A percentile compares a stretch with the other conserved stretches of the same genome.
These are phyloP conservation scores for Pichia californica DNA, from an alignment of 805 yeast species.

Conservation along the genomic window DNA sequence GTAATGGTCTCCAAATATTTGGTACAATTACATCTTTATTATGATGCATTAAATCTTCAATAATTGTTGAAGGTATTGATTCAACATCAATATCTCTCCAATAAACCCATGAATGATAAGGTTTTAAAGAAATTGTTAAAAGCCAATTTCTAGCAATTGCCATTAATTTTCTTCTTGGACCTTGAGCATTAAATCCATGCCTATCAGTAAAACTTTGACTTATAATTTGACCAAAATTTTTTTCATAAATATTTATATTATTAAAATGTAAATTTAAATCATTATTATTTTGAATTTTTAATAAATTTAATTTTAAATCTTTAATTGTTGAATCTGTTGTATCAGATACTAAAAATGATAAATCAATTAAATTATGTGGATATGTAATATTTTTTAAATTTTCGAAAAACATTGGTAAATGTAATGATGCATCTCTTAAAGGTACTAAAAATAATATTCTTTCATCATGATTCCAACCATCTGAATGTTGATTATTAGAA, in stretches of 20 bases:
- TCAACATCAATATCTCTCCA: conserved; percentile 99
- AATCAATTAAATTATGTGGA: conserved; percentile 50
- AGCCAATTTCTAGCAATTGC: conserved; percentile 96
- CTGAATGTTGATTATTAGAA: conserved; percentile 25
- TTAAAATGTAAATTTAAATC: conserved; percentile 64
- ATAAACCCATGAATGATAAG: conserved; percentile 92
- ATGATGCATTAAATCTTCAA: conserved; percentile 91
- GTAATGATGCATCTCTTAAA: conserved; percentile 52
- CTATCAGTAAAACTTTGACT: conserved; percentile 92
- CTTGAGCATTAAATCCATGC: conserved; percentile 95
- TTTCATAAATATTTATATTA: conserved; percentile 77
- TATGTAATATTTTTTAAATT: conserved; percentile 52
- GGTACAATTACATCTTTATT: conserved; percentile 91
- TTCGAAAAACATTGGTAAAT: conserved; percentile 54
- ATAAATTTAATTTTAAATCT: conserved; percentile 47
- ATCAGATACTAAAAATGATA: conserved; percentile 83
- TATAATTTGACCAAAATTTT: conserved; percentile 87
- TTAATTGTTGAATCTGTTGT: conserved; percentile 87
- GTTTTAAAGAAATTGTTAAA: conserved; percentile 75
- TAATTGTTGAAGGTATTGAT: conserved; percentile 71
- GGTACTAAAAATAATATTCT: conserved; percentile 52
- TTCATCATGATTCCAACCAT: conserved; percentile 51
- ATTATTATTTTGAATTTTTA: conserved; percentile 57
- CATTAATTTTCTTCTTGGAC: conserved; percentile 91
- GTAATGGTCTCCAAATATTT: conserved; percentile 86